Base-by-base conservation (phyloP, 257 asterid genomes). In the Perilla frutescens region DNA sequence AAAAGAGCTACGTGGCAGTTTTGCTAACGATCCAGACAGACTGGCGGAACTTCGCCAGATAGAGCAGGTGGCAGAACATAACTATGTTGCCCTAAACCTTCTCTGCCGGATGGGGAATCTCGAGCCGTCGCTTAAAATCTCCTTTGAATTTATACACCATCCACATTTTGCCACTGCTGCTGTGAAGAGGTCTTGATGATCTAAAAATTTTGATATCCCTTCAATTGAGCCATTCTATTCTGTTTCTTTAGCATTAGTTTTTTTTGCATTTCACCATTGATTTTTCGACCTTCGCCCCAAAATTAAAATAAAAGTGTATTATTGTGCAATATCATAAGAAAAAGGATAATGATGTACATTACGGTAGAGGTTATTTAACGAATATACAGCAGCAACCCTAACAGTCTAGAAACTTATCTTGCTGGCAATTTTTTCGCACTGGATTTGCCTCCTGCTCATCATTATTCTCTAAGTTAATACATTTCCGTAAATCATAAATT, bases 1-100 rank as follows among this genome's bases (percentile, higher is more conserved):
- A 3, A 91, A 87, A 84, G 97, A 90, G 68, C 81, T 94, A 20
- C 79, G 88, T 55, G 81, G 86, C 75, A 77, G 73, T 76, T 94
- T 86, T 80, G 79, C 96, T 6, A 87, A 81, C 37, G 91, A 94
- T 75, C 87, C 87, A 8, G 88, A 81, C 70, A 90, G 81, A 76
- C 41, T 88, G 76, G 82, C 86, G 2, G 97, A 94, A 83, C 91
- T 94, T 72, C 93, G 87, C 3, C 82, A 66, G 41, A 79, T 94
- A 44, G 97, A 94, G 76, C 99, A 88, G 82, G 97, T 94, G 62
- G 97, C 97, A 20, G 99, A 94, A 80, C 99, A 89, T 71, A 94
- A 94, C 75, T 73, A 72, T 47, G 95, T 91, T 37, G 99, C 97
- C 61, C 84, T 90, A 36, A 86, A 85, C 82, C 93, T 94, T 60